A percentile compares a stretch with the other conserved stretches of the same genome.
These are phyloP conservation scores for Crithidia mellificae DNA, from an alignment of 208 protist species.

Conservation along the genomic window DNA sequence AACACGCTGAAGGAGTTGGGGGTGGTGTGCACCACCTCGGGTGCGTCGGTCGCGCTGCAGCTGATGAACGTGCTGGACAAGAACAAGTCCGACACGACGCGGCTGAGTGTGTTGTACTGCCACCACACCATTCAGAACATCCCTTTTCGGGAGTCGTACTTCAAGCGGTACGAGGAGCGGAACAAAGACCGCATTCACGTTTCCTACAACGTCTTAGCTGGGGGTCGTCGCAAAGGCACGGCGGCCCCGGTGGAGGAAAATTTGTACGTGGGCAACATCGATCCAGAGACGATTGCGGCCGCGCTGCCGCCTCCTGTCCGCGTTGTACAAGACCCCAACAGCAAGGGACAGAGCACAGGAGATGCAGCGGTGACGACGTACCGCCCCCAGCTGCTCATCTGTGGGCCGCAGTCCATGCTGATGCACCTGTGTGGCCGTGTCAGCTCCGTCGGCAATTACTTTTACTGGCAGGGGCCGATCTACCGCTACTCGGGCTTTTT, in stretches of 20 bases:
- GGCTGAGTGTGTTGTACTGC: conserved; percentile 73
- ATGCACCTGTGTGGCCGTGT: conserved; percentile 70
- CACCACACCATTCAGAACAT: conserved; percentile 54
- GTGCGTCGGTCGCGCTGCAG: conserved; percentile 81
- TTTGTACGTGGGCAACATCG: conserved; percentile 72
- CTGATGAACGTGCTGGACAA: conserved; percentile 77
- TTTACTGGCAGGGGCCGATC: conserved; percentile 79
- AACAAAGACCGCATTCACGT: conserved; percentile 50
- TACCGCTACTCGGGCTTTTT: conserved; percentile 81
- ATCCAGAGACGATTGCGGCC: conserved; percentile 54
- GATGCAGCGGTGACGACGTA: conserved; percentile 9
- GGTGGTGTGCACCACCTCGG: conserved; percentile 74
- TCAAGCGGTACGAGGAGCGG: conserved; percentile 38
- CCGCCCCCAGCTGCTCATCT: conserved; percentile 69
- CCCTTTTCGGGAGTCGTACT: conserved; percentile 61
- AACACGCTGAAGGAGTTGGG: conserved; percentile 66
- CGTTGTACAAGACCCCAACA: background rate
- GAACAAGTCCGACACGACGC: conserved; percentile 48
- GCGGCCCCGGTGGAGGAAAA: conserved; percentile 40
- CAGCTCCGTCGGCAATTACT: conserved; percentile 56
- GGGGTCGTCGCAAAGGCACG: conserved; percentile 16
- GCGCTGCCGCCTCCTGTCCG: conserved; percentile 51
- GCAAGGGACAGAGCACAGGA: background rate
- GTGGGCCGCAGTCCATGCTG: conserved; percentile 80
- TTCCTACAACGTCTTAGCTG: conserved; percentile 67